Base-by-base conservation (phyloP, 2,329 filamentous ascomycete genomes). In the Scytalidium lignicola region DNA sequence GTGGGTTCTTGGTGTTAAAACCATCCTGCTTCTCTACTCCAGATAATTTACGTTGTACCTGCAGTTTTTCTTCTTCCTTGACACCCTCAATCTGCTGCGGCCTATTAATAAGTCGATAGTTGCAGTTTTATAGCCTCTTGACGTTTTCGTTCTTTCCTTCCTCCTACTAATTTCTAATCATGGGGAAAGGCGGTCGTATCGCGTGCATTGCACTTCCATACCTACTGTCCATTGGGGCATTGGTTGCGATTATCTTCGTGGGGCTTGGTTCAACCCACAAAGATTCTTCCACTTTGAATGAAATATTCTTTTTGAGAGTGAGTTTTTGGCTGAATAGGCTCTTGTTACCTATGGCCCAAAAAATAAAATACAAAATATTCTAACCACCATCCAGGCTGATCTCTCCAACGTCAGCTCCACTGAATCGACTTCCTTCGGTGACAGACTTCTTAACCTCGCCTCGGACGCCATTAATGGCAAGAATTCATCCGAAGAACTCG, bases 121-220 rank as follows among this genome's bases (percentile, higher is more conserved):
- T n/a, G n/a, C n/a, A n/a, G n/a, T n/a, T n/a, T n/a, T n/a, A n/a
- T n/a, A n/a, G n/a, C n/a, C n/a, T n/a, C n/a, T n/a, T n/a, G n/a
- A n/a, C n/a, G n/a, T n/a, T n/a, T n/a, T n/a, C n/a, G n/a, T 10
- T 26, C 10, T 26, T 26, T 26, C 23, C 10, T 37, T 37, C n/a
- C 32, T 37, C 32, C 4, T 17, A 8, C 32, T 5, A 37, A 17
- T 37, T 7, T 5, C 12, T 19, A 45, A 73, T 49, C 26, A 86
- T 86, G 82, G 81, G 80, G 54, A 83, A 83, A 72, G 70, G 69
- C 57, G 81, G 78, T 49, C 74, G 82, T 57, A 71, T 83, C 55
- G 74, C 76, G 65, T 85, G 81, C 66, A 83, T 85, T 58, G 73
- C 82, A 72, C 75, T 75, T 64, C 82, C 82, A 13, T 82, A 84